Evolutionary conservation across 2,329 filamentous ascomycete genomes (phyloP), one percentile per base, ranked within the genome.

Genomic region (Aciculosporium take): DNA sequence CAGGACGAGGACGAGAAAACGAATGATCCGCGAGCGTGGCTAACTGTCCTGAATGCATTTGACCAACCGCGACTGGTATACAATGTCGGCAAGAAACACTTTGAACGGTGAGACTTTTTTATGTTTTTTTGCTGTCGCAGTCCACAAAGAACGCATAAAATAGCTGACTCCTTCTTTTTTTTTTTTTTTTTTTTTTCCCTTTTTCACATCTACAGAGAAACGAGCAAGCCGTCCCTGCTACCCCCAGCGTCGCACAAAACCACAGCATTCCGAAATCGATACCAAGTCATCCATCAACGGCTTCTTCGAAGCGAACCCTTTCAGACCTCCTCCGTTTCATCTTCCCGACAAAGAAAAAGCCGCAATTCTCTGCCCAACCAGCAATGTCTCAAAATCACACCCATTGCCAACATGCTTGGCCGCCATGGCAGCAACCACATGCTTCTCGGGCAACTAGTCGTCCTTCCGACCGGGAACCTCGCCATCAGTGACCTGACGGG

Each of bases 291-390:
- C 39, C 84, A 95, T 57, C 89, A 96, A 59, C 80, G 91, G 15
- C 74, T 96, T 15, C 73, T 96, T 31, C 81, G 91, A 37, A 95
- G 95, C 56, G 87, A 95, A 60, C 80, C 84, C 17, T 98, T 98
- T 52, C 88, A 95, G 58, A 78, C 78, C 17, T 86, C 87, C 1
- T 71, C 81, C 17, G 78, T 94, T 42, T 75, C 81, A 7, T 71
- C 72, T 2, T 70, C 72, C 12, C 71, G 70, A 37, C 59, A 65
- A 39, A 61, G 63, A n/a, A 67, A 71, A 2, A 61, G 79, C 2
- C 70, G 69, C 47, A 69, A 73, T 31, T 76, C 77, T 7, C 68
- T 73, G 4, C 79, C 80, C 44, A 72, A 62, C 12, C 74, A 78
- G 53, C 79, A 81, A 59, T 76, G 75, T 25, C 85, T 94, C 63